These are phyloP conservation scores for Helotiales sp. DNA, from an alignment of 2,329 filamentous ascomycete genomes.

Conservation along the genomic window DNA sequence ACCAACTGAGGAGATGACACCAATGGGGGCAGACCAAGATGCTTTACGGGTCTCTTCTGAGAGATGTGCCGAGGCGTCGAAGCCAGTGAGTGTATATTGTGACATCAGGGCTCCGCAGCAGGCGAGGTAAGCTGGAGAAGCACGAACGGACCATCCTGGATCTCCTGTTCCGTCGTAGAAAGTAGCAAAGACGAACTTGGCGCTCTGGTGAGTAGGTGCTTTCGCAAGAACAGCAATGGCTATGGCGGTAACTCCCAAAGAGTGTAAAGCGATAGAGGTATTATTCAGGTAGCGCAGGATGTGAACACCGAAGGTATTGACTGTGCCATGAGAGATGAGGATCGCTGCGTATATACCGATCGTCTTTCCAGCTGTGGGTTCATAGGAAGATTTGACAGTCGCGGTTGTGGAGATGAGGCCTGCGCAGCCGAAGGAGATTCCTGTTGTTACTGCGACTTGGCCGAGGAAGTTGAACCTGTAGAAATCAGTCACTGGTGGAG, in stretches of 20 bases:
- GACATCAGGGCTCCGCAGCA: conserved; percentile 53
- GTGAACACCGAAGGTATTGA: conserved; percentile 59
- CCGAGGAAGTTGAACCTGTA: conserved; percentile 47
- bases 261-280: conserved; percentile 54
- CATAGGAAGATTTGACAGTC: conserved; percentile 43
- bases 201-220: conserved; percentile 55
- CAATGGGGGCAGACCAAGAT: conserved; percentile 56
- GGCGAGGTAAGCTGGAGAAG: conserved; percentile 54
- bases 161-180: conserved; percentile 54
- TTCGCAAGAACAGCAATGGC: conserved; percentile 57
- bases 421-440: conserved; percentile 47
- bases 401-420: conserved; percentile 47
- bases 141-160: conserved; percentile 53
- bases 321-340: conserved; percentile 51
- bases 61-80: conserved; percentile 56
- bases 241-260: conserved; percentile 50
- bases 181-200: conserved; percentile 54
- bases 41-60: conserved; percentile 58
- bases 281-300: conserved; percentile 58
- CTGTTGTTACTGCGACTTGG: conserved; percentile 50
- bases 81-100: conserved; percentile 56
- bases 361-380: conserved; percentile 46
- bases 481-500: not conserved
- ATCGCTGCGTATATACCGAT: conserved; percentile 61
- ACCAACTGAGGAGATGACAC: conserved; percentile 56